These are phyloP conservation scores for Arachnomyces sp. DNA, from an alignment of 2,329 filamentous ascomycete genomes.

Conservation along the genomic window DNA sequence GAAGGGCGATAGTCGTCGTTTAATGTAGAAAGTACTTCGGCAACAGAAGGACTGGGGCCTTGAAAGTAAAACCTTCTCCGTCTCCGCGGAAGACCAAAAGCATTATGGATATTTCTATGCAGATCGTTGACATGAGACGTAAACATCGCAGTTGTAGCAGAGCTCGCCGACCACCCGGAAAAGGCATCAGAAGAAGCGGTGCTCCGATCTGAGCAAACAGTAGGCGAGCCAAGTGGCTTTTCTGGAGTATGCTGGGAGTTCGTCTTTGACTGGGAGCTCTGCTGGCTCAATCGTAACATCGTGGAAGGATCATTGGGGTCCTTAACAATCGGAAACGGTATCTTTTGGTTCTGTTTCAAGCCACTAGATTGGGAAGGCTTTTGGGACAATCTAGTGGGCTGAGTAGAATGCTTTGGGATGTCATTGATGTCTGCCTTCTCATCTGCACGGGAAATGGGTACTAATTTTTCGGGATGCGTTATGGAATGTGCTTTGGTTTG, in stretches of 20 bases:
- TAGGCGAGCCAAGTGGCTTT: too few species aligned
- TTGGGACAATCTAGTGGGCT: slow-evolving; percentile 18
- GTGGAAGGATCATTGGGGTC: slow-evolving; percentile 61
- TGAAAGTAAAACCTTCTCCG: slow-evolving; percentile 20
- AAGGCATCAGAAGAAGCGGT: not conserved
- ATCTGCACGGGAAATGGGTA: too few species aligned
- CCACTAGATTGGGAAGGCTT: slow-evolving; percentile 22
- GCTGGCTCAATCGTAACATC: slow-evolving; percentile 59
- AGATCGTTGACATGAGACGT: not conserved
- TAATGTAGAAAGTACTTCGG: slow-evolving; percentile 51
- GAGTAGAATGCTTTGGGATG: too few species aligned
- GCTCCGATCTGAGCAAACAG: too few species aligned
- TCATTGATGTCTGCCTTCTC: too few species aligned
- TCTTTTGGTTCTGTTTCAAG: slow-evolving; percentile 33
- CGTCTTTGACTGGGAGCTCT: slow-evolving; percentile 48
- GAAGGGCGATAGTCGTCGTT: slow-evolving; percentile 51
- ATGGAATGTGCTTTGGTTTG: not conserved
- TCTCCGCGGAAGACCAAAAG: slow-evolving; percentile 22
- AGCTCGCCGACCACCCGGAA: not conserved
- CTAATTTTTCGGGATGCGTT: too few species aligned
- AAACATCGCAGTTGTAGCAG: not conserved
- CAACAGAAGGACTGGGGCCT: slow-evolving; percentile 21
- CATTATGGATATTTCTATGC: slow-evolving; percentile 14
- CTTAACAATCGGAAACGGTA: slow-evolving; percentile 71
- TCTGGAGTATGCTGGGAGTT: slow-evolving; percentile 15